Conservation (phyloP, 164 flowering plant genomes). For the Macadamia tetraphylla region DNA sequence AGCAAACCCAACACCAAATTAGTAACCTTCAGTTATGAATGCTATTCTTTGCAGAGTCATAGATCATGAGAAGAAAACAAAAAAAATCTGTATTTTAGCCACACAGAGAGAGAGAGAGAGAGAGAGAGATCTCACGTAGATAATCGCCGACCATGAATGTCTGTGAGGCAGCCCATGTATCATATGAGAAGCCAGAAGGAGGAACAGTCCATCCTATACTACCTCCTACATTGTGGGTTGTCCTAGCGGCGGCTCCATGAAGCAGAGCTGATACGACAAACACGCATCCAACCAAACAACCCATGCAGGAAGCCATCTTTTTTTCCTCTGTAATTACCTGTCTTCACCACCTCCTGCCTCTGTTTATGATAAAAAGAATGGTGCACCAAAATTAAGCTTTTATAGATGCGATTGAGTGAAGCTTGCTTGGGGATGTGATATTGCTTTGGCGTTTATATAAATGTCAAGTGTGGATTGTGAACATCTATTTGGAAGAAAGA, state of each 20-base stretch:
- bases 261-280: background rate
- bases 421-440: too few relatives aligned
- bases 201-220: background rate
- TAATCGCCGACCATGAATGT: background rate
- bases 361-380: too few relatives aligned
- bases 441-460: too few relatives aligned
- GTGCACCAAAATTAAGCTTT: background rate
- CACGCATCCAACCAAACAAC: background rate
- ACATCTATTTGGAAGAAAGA: too few relatives aligned
- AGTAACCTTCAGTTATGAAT: too few relatives aligned
- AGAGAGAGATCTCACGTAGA: background rate
- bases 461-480: too few relatives aligned
- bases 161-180: background rate
- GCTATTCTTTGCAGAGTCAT: too few relatives aligned
- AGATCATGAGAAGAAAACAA: too few relatives aligned
- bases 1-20: background rate
- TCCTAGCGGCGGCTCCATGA: background rate
- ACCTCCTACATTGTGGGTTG: background rate
- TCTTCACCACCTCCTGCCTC: background rate
- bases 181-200: background rate
- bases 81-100: too few relatives aligned
- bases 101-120: too few relatives aligned
- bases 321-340: background rate
- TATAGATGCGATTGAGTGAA: background rate
- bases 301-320: background rate